Evolutionary conservation across 768 basidiomycete species (phyloP), one percentile per base, ranked within the genome.

Genomic region (Tricholoma sp.): DNA sequence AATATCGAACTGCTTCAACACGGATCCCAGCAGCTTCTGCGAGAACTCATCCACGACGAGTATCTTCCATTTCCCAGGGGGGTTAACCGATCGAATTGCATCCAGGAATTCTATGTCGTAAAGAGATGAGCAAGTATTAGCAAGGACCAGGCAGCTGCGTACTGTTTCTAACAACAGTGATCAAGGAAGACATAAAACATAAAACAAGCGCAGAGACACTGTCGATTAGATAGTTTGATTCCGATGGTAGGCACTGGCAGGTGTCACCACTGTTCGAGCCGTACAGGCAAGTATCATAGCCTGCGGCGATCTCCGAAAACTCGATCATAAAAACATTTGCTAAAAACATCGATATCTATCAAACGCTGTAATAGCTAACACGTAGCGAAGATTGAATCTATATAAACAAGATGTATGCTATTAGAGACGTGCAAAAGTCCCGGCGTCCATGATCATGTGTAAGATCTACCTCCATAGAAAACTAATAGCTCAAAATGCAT

Each of bases 41-140:
- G 94, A 88, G 72, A 91, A 83, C 61, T 94, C 92, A 70, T 99
- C 97, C 53, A 98, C 90, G 57, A 99, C 94, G 44, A 98, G 83
- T 63, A 97, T 89, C 82, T 99, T 99, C 97, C 97, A 99, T 80
- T 84, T 76, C 56, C 83, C 84, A 17, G 88, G 85, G 2, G 95
- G 91, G 66, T 88, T 84, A 48, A 93, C 91, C 45, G 91, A 90
- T 69, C 89, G 81, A 64, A 96, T 88, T 15, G 89, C 86, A 50
- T 93, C 89, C 59, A 95, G 79, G 69, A 95, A 94, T 68, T 89
- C 93, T 95, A 65, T 24, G 24, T 24, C 24, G 29, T 50, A 31
- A n/a, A 47, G 50, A 55, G 24, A 28, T 57, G 7, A 61, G 47
- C 20, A 48, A 33, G 18, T 49, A 29, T 10, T 24, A 37, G 17